Evolutionary conservation across 306 rosid species (phyloP), one percentile per base, ranked within the genome.

Genomic region (Citrullus amarus): DNA sequence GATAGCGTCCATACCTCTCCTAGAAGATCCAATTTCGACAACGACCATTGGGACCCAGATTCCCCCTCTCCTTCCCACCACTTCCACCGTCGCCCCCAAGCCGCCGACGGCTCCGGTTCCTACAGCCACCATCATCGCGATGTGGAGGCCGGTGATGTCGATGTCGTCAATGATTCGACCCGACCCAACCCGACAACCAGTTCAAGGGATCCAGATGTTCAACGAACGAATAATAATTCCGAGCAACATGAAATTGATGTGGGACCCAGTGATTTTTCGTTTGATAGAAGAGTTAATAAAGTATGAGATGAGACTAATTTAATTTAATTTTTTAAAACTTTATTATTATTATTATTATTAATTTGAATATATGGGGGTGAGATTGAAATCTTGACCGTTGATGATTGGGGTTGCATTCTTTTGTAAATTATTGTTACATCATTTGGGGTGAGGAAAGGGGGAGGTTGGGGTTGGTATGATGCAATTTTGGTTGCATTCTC

Each of bases 1-100:
- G 96, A 93, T 8, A 87, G 96, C 82, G 69, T 84, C 77, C 90
- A 81, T 4, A 25, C 81, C 1, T 87, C 93, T 9, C 90, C 88
- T 0, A 78, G 80, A 48, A 15, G 73, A 32, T 61, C 80, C 44
- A 46, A 46, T 25, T 78, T 78, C 25, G 87, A 84, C 30, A 46
- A 54, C n/a, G 83, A 80, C 7, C 82, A 84, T 0, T 86, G 82
- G 73, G 93, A 86, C 22, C 68, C 72, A 0, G 89, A 86, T 22
- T 84, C 91, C 0, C 81, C 86, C 0, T 89, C 93, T 2, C 81
- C 87, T 2, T 81, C 93, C 1, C 72, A 79, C 76, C 83, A 17
- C 51, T 79, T n/a, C 32, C 56, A 78, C 25, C 38, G 18, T 1
- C 76, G 13, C 1, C n/a, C 76, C 6, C 57, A 22, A 1, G 20